Evolutionary conservation across 768 basidiomycete genomes (phyloP).

Genomic region (Amanita thiersii): DNA sequence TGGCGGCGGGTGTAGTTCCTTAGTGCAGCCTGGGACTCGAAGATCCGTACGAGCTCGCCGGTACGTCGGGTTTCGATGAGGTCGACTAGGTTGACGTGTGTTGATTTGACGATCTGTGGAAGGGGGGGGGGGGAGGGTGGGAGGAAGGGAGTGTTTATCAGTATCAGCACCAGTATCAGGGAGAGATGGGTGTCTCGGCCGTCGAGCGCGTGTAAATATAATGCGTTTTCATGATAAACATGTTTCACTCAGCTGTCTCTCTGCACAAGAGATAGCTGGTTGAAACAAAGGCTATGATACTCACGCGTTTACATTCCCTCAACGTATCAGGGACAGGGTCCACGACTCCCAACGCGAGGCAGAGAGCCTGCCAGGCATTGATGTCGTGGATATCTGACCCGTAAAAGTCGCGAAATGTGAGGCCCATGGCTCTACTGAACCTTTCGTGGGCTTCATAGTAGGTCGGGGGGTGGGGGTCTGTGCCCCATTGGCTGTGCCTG

Average conservation of each 20-base stretch:
- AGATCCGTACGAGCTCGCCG: constrained; percentile 1
- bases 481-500: background rate
- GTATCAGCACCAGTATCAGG: too few relatives aligned
- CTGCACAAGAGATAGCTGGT: too few relatives aligned
- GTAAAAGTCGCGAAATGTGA: background rate
- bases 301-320: background rate
- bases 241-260: too few relatives aligned
- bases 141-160: too few relatives aligned
- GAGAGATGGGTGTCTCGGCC: too few relatives aligned
- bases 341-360: background rate
- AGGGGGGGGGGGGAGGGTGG: background rate
- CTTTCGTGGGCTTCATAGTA: background rate
- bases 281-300: background rate
- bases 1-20: background rate
- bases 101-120: constrained; percentile 4
- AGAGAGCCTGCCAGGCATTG: constrained; percentile 1
- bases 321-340: constrained; percentile 4
- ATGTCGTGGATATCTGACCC: background rate
- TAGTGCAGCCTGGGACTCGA: background rate
- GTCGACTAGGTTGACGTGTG: constrained; percentile 7
- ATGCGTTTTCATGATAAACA: too few relatives aligned
- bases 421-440: background rate
- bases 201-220: too few relatives aligned
- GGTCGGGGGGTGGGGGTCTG: too few relatives aligned
- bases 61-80: constrained; percentile 1